Percentiles rank a stretch among this genome's conserved stretches.
phyloP scores from a whole-genome alignment of 805 yeast genomes.

The Wickerhamiella lipophila region DNA sequence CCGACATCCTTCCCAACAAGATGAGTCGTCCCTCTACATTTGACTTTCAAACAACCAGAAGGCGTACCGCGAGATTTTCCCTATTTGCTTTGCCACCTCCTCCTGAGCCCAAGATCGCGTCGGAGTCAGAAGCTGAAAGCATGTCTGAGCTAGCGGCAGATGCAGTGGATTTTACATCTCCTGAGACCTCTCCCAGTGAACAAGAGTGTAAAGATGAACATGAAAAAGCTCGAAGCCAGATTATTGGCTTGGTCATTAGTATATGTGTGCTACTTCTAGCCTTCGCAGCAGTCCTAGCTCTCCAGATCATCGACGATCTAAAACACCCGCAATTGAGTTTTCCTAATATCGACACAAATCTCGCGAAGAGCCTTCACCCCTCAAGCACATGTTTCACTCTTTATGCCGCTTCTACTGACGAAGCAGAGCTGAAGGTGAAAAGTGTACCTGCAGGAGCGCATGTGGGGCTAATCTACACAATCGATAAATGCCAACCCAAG shows the following conservation, averaged over 20 bases:
- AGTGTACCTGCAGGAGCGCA: not conserved
- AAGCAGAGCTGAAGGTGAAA: not conserved
- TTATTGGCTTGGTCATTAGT: not conserved
- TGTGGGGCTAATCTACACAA: not conserved
- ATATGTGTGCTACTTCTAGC: not conserved
- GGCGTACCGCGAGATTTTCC: not conserved
- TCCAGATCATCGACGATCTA: not conserved
- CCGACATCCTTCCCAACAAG: too few species aligned
- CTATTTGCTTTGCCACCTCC: constrained; percentile 4
- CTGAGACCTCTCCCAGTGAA: not conserved
- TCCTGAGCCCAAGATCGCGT: not conserved
- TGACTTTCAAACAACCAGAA: not conserved
- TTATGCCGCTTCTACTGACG: not conserved
- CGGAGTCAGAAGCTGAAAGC: not conserved
- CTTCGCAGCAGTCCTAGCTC: not conserved
- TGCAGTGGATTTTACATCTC: not conserved
- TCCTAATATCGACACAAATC: not conserved
- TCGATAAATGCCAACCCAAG: not conserved
- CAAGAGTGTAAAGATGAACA: not conserved
- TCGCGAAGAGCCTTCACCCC: not conserved
- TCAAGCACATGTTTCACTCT: not conserved
- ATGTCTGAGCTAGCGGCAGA: not conserved
- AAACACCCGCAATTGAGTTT: not conserved
- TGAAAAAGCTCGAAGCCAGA: not conserved
- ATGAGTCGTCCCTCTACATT: not conserved